Evolutionary conservation across 352 stramenopile genomes (phyloP), one percentile per base, ranked within the genome.

Genomic region (Phytophthora crassamura): DNA sequence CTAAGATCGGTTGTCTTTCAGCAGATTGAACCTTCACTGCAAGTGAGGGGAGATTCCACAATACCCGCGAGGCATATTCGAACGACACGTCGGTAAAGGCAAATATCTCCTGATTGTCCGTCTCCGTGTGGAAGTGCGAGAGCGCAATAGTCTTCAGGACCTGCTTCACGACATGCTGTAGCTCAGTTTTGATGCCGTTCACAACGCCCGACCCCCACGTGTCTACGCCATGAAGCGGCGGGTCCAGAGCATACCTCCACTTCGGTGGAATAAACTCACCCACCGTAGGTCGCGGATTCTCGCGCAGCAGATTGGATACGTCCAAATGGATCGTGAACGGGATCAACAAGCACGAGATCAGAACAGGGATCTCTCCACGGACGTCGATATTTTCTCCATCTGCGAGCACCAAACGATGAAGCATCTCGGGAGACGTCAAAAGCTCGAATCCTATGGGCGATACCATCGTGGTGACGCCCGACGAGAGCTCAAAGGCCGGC

Each of bases 21-120:
- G 54, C 69, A 12, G 69, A 84, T 36, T 78, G 57, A 18, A 95
- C 68, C 4, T 78, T 61, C 3, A 95, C 61, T 18, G 78, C 77
- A 32, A 95, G 70, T 9, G 86, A 80, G 8, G 85, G 87, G 7
- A 95, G 20, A n/a, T 93, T 92, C 84, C 85, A 95, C 8, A 90
- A 38, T 25, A 94, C 61, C 7, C 53, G 64, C 10, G 87, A 88
- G 0, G 42, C 47, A 60, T 91, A 93, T 33, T 81, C 62, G 42
- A 95, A 93, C 32, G 80, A 82, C 15, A 94, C 84, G 54, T 94
- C 86, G 3, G 87, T 92, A 45, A 88, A 95, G 11, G 86, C 84
- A 53, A 93, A 93, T 8, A 95, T 77, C 57, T 88, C 78, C 18
- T 74, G 40, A 9, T 70, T 43, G 43, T 90, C 77, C 48, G 69